Base-by-base conservation (phyloP, 345 rosid genomes). In the Arabidopsis suecica region DNA sequence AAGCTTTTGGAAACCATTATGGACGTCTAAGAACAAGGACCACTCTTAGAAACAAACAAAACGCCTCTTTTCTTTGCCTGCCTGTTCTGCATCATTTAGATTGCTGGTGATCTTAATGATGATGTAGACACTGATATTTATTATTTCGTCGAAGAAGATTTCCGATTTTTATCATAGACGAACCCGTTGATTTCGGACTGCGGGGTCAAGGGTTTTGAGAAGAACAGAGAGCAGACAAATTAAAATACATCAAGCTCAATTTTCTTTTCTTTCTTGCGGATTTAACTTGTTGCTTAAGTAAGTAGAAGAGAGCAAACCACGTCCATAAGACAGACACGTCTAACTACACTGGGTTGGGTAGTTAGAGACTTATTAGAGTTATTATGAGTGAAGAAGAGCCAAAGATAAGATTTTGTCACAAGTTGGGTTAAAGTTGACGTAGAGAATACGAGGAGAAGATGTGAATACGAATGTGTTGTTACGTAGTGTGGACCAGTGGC, bases 21-120 rank as follows among this genome's bases (percentile, higher is more conserved):
- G 65, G 69, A 48, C 63, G 18, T 56, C 18, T 5, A 40, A 13
- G 53, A 69, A 68, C 22, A 68, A 67, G 82, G 79, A 68, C 82
- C 81, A 78, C 77, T 67, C 62, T 67, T 66, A 56, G 58, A 78
- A 33, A 72, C 78, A 65, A 59, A 78, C 77, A 78, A 78, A 72
- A 66, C 20, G 73, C 13, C 69, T 78, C 73, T 78, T 78, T 72
- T 78, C 73, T 59, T 69, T 78, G 73, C 77, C 78, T 72, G 73
- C 65, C 78, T 78, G 77, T 78, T 60, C 9, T 6, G 63, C 73
- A 72, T 65, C 76, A 49, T 72, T 72, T 78, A 42, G 23, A 68
- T 57, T 60, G 33, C 34, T 58, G 25, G 6, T 64, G 38, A 62
- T 59, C 7, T 57, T 54, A 51, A 18, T 28, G 72, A 18, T 41